These are phyloP conservation scores for Yarrowia divulgata DNA, from an alignment of 805 yeast species.

Conservation along the genomic window DNA sequence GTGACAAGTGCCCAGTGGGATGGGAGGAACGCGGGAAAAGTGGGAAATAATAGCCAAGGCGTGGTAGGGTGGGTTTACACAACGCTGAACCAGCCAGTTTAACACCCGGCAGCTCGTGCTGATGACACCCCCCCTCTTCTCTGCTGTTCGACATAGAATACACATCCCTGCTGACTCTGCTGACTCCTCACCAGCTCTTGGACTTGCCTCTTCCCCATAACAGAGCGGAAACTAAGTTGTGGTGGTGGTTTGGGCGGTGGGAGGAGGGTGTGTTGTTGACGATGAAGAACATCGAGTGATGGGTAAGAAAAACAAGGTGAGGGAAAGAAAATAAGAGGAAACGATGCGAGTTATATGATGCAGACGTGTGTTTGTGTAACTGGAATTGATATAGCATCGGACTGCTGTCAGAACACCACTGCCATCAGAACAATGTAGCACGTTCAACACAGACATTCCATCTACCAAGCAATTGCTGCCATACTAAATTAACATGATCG, in stretches of 20 bases:
- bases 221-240: background rate
- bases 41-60: background rate
- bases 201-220: conserved; percentile 4
- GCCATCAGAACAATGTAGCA: too few species aligned
- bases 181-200: conserved; percentile 1
- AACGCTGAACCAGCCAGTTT: background rate
- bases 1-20: background rate
- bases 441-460: too few species aligned
- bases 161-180: background rate
- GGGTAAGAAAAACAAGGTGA: too few species aligned
- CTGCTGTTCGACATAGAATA: conserved; percentile 2
- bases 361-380: background rate
- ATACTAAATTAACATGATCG: conserved; percentile 35
- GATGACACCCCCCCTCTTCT: background rate
- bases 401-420: too few species aligned
- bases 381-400: background rate
- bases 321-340: too few species aligned
- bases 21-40: background rate
- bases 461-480: conserved; percentile 24
- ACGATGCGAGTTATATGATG: too few species aligned
- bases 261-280: too few species aligned
- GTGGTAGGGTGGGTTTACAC: too few species aligned
- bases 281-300: too few species aligned
- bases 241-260: too few species aligned
- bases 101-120: background rate